phyloP scores from a whole-genome alignment of 2,329 filamentous ascomycete genomes.

The Colletotrichum orbiculare region DNA sequence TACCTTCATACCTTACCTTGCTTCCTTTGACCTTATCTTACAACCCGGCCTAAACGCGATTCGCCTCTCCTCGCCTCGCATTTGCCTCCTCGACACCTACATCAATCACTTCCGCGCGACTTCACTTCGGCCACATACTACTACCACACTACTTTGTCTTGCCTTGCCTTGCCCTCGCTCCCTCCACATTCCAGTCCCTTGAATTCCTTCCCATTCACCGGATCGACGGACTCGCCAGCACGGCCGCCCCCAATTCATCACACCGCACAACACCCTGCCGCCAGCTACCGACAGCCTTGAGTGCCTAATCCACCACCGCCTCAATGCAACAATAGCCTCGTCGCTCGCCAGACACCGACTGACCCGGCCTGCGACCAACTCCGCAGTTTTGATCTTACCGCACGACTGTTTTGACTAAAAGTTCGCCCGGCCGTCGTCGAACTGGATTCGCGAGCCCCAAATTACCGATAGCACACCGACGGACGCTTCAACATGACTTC shows the following conservation, averaged over 20 bases:
- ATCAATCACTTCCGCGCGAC: slow-evolving; percentile 15
- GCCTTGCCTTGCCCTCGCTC: slow-evolving; percentile 14
- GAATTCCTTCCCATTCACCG: slow-evolving; percentile 12
- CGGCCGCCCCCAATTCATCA: slow-evolving; percentile 23
- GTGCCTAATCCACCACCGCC: slow-evolving; percentile 29
- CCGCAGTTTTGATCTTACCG: slow-evolving; percentile 15
- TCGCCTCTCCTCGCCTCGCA: slow-evolving; percentile 5
- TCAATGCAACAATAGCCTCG: slow-evolving; percentile 37
- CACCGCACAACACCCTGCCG: slow-evolving; percentile 3
- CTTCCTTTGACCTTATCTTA: neutral
- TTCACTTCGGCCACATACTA: slow-evolving; percentile 36
- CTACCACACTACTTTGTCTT: slow-evolving; percentile 13
- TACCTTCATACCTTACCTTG: slow-evolving; percentile 7
- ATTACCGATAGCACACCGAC: slow-evolving; percentile 9
- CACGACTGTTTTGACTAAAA: slow-evolving; percentile 14
- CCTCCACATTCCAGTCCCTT: slow-evolving; percentile 30
- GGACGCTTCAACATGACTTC: slow-evolving; percentile 56
- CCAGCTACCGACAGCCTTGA: slow-evolving; percentile 15
- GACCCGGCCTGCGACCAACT: slow-evolving; percentile 25
- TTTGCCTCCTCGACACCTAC: neutral
- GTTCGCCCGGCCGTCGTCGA: slow-evolving; percentile 17
- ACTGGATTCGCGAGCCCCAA: slow-evolving; percentile 35
- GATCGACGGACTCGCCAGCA: slow-evolving; percentile 20
- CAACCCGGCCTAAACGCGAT: neutral
- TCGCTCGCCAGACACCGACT: slow-evolving; percentile 24